Percentiles rank a stretch among this genome's conserved stretches.
These are phyloP conservation scores for Zhuliangozyma blackwelliae DNA, from an alignment of 1,139 yeast genomes.

Conservation along the genomic window DNA sequence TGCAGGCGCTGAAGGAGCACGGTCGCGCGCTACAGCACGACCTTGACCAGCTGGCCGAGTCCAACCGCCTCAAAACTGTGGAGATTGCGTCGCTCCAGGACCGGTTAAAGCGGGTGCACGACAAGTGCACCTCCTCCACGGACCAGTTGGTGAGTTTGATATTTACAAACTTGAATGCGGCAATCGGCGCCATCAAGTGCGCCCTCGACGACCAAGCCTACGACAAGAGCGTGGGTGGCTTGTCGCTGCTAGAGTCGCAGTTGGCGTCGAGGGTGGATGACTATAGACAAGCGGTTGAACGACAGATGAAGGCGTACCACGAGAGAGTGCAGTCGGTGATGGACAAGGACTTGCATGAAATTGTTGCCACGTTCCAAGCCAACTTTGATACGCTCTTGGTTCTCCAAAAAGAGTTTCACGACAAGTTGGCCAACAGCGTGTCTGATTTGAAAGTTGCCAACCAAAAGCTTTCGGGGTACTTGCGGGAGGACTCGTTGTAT, in stretches of 20 bases:
- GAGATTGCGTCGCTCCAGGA: conserved; percentile 4
- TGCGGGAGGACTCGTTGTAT: conserved; percentile 11
- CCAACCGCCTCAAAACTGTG: conserved; percentile 1
- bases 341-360: conserved; percentile 4
- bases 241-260: conserved; percentile 4
- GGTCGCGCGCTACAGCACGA: conserved; percentile 1
- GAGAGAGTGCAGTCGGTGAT: conserved; percentile 3
- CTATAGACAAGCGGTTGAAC: conserved; percentile 4
- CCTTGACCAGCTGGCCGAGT: background rate
- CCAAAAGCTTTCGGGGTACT: conserved; percentile 12
- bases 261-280: conserved; percentile 2
- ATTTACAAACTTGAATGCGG: conserved; percentile 7
- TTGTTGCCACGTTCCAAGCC: conserved; percentile 4
- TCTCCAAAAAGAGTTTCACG: conserved; percentile 5
- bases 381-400: conserved; percentile 3
- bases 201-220: conserved; percentile 1
- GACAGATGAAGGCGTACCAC: conserved; percentile 3
- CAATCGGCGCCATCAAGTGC: conserved; percentile 5
- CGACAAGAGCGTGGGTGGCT: background rate
- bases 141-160: conserved; percentile 5
- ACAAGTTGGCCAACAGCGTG: conserved; percentile 6
- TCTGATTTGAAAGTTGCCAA: conserved; percentile 12
- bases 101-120: conserved; percentile 5
- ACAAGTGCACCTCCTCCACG: conserved; percentile 7
- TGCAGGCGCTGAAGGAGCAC: conserved; percentile 3